Percentiles rank a stretch among this genome's conserved stretches.
Conservation (phyloP, 2,329 filamentous ascomycete species). For the Fusarium xyrophilum region DNA sequence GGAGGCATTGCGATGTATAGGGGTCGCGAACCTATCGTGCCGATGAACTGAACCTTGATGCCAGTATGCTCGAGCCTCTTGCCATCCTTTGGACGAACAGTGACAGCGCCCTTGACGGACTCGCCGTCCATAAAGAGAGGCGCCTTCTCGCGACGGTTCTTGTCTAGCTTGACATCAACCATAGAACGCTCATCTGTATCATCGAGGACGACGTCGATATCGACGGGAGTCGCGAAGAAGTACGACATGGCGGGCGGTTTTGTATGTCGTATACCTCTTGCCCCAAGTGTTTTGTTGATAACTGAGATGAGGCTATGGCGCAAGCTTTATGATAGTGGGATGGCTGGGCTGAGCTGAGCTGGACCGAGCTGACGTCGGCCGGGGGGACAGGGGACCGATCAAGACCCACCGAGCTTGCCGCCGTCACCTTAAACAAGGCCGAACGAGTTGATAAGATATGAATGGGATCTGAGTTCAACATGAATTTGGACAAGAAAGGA, state of each 20-base stretch:
- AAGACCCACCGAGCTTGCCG: constrained; percentile 39
- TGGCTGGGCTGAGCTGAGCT: constrained; percentile 30
- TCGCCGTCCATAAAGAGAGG: constrained; percentile 98
- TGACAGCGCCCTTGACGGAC: constrained; percentile 95
- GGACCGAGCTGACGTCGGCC: constrained; percentile 42
- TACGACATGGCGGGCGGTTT: constrained; percentile 77
- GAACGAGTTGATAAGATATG: background rate
- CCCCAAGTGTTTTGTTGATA: background rate
- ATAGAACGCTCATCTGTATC: constrained; percentile 93
- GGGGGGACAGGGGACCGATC: constrained; percentile 35
- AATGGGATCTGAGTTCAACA: background rate
- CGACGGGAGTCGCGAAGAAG: constrained; percentile 97
- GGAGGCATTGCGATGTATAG: constrained; percentile 8
- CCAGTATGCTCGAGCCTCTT: constrained; percentile 97
- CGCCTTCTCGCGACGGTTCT: constrained; percentile 95
- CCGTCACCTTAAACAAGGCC: background rate
- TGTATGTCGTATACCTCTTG: background rate
- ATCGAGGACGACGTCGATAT: constrained; percentile 98
- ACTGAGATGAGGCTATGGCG: constrained; percentile 26
- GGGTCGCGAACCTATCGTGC: constrained; percentile 79
- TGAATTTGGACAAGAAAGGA: background rate
- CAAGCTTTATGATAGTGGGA: constrained; percentile 25
- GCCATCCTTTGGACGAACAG: constrained; percentile 94
- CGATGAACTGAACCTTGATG: constrained; percentile 99
- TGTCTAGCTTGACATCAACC: constrained; percentile 98